Base-by-base conservation (phyloP, 2,329 filamentous ascomycete genomes). In the Tolypocladium tundrense region DNA sequence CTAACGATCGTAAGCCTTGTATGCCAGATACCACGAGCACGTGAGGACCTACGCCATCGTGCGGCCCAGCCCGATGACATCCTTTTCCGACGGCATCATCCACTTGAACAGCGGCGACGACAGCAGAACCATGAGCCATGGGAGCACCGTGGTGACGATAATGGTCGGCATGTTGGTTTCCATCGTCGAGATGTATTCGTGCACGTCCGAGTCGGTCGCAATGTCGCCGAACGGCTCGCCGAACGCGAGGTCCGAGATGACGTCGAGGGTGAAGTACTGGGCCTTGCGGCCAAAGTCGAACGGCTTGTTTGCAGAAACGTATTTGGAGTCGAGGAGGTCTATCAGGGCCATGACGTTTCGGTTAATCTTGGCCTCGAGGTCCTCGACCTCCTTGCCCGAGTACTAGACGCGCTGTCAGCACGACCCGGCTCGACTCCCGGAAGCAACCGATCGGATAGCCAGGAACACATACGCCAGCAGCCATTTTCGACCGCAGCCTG, bases 181-280 rank as follows among this genome's bases (percentile, higher is more conserved):
- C 42, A 76, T 73, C 43, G 76, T 78, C 54, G 72, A 67, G 55
- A 81, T 75, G 62, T 79, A 81, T 55, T 73, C 73, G 61, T 76
- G 77, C 0, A 77, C 70, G 59, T 83, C 79, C 4, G 69, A 65
- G 61, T 83, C 77, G 6, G 70, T 63, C n/a, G 73, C 72, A 0
- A 82, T 62, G 60, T 77, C 78, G 14, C 79, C 79, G 60, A 82
- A 80, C 0, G 74, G 65, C 54, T 77, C 64, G 13, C 81, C 81
- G 51, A 83, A 78, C 0, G 77, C 78, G 5, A 85, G 65, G 50
- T 76, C 74, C 40, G 75, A 79, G 61, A 85, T 81, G 43, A 82
- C 76, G 59, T 85, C 82, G 5, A 84, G 68, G 0, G 80, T 81
- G 57, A 84, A 78, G 68, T 74, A 83, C 48, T 81, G 78, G 3